Evolutionary conservation across 129 eudicot species (phyloP).

Genomic region (Sambucus nigra): DNA sequence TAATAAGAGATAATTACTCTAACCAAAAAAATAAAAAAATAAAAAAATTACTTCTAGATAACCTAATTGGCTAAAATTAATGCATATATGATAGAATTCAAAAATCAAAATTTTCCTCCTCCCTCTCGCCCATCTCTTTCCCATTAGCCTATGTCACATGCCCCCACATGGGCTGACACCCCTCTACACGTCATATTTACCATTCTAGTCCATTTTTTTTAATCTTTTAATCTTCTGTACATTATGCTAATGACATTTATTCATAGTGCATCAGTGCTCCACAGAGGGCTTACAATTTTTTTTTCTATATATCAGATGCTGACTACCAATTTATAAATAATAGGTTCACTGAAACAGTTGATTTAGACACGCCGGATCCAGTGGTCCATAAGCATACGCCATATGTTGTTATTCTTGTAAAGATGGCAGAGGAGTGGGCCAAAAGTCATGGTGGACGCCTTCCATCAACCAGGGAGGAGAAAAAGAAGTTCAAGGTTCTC

Average conservation of each 20-base stretch:
- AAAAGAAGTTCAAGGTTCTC: slow-evolving; percentile 73
- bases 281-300: background rate
- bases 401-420: slow-evolving; percentile 77
- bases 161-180: no score
- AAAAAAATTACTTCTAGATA: no score
- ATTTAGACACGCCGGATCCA: slow-evolving; percentile 55
- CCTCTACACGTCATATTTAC: no score
- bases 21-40: no score
- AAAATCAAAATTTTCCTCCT: no score
- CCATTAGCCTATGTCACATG: no score
- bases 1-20: no score
- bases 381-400: slow-evolving; percentile 89
- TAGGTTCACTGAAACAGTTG: slow-evolving; percentile 71
- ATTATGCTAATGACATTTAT: background rate
- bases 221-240: background rate
- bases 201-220: no score
- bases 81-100: no score
- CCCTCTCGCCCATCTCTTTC: no score
- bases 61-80: no score
- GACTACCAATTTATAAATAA: slow-evolving; percentile 1
- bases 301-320: slow-evolving; percentile 3
- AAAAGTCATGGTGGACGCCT: slow-evolving; percentile 70
- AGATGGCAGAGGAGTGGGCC: slow-evolving; percentile 81
- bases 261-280: background rate
- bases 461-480: slow-evolving; percentile 83